Base-by-base conservation (phyloP, 1,284 basidiomycete species). In the Apiotrichum gamsii region DNA sequence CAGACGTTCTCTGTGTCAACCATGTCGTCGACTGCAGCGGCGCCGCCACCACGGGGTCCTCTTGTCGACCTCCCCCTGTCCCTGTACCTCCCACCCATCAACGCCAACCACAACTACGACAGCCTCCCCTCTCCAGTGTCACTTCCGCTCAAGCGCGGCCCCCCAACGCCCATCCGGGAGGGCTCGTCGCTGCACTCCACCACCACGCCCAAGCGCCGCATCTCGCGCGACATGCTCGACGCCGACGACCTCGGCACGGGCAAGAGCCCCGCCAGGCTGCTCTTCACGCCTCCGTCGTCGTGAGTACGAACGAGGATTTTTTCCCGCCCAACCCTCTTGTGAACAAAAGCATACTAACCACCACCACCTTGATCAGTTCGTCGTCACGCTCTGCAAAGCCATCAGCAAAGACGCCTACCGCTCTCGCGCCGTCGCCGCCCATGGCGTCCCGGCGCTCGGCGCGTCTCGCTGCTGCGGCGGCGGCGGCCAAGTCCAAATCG, bases 181-280 rank as follows among this genome's bases (percentile, higher is more conserved):
- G 15, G 15, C 8, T 2, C 29, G 6, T 8, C 18, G 8, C n/a
- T n/a, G n/a, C n/a, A n/a, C n/a, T 43, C 47, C 13, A 28, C 42
- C 5, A 14, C 28, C 6, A 51, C 43, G 2, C 45, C 43, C 23
- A 54, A 54, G 31, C 52, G 39, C n/a, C 21, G 23, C 33, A n/a
- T 30, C 43, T 16, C 16, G 8, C 34, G 14, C 23, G n/a, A 34
- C 5, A 19, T 39, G n/a, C 44, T 56, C 3, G 41, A 37, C 18
- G 30, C 31, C 2, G 54, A 56, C 37, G 54, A 56, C 16, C 37
- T 56, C 4, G 54, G 54, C 1, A 43, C 40, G 1, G 54, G 54
- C 5, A 39, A 35, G 24, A 45, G 42, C 16, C 54, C 54, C 4
- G 54, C 51, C 0, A 41, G 54, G 8, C 21, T 47, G 4, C 32